phyloP scores from a whole-genome alignment of 2,329 filamentous ascomycete genomes.

The Bipolaris zeicola region DNA sequence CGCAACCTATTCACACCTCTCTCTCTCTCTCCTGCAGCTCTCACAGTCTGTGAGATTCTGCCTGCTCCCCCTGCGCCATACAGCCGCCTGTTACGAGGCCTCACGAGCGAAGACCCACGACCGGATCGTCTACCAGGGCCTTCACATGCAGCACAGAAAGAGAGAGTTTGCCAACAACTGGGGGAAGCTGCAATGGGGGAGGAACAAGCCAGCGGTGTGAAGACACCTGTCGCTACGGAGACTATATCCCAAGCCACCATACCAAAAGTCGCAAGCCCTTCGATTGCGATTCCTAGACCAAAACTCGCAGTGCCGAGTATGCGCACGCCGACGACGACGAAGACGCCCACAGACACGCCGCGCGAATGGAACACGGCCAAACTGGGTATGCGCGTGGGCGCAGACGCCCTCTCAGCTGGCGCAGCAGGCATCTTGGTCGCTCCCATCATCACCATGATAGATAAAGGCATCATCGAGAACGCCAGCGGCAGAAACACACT shows the following conservation, averaged over 20 bases:
- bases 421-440: slow-evolving; percentile 77
- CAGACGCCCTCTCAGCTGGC: slow-evolving; percentile 71
- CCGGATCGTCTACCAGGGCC: neutral
- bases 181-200: slow-evolving; percentile 43
- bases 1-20: neutral
- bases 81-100: neutral
- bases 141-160: slow-evolving; percentile 41
- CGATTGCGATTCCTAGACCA: slow-evolving; percentile 9
- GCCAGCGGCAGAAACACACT: slow-evolving; percentile 71
- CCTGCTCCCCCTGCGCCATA: neutral
- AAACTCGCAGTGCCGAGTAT: slow-evolving; percentile 10
- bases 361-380: slow-evolving; percentile 75
- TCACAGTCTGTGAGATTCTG: neutral
- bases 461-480: slow-evolving; percentile 80
- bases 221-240: neutral
- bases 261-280: slow-evolving; percentile 4
- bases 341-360: slow-evolving; percentile 8
- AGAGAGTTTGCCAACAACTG: slow-evolving; percentile 33
- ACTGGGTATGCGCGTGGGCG: slow-evolving; percentile 67
- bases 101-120: neutral
- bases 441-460: slow-evolving; percentile 85
- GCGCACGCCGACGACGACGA: slow-evolving; percentile 4
- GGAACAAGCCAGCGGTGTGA: slow-evolving; percentile 19
- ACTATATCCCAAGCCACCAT: neutral
- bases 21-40: neutral